Conservation (phyloP, 805 yeast species). For the Starmerella asiatica region DNA sequence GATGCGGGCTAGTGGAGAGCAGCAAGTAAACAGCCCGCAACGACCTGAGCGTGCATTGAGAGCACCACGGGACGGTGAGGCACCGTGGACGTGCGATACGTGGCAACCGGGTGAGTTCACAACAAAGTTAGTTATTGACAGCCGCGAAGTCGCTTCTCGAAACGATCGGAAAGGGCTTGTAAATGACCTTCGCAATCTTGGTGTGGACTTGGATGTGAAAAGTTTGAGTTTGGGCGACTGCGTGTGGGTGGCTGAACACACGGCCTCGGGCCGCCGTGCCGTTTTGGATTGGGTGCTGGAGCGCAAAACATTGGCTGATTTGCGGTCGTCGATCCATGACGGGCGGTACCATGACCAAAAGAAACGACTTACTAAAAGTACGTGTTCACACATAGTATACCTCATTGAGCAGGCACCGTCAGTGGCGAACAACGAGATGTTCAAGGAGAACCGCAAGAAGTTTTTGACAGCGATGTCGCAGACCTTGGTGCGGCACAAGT, state of each 20-base stretch:
- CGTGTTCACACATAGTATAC: slow-evolving; percentile 54
- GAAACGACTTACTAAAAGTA: slow-evolving; percentile 54
- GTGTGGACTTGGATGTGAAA: slow-evolving; percentile 39
- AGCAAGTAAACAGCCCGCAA: slow-evolving; percentile 1
- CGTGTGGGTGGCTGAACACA: slow-evolving; percentile 71
- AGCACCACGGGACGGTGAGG: neutral
- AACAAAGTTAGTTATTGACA: slow-evolving; percentile 56
- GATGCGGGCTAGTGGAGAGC: slow-evolving; percentile 45
- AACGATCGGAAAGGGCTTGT: slow-evolving; percentile 59
- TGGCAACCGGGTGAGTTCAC: slow-evolving; percentile 57
- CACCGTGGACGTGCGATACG: slow-evolving; percentile 8
- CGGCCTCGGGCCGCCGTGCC: slow-evolving; percentile 42
- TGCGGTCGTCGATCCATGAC: slow-evolving; percentile 68
- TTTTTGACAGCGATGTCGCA: slow-evolving; percentile 64
- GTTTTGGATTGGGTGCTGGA: slow-evolving; percentile 77
- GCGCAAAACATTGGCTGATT: slow-evolving; percentile 78
- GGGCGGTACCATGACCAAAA: slow-evolving; percentile 87
- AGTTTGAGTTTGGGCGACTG: slow-evolving; percentile 76
- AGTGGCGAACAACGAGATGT: slow-evolving; percentile 16
- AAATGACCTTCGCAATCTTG: slow-evolving; percentile 37
- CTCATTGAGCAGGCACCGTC: slow-evolving; percentile 51
- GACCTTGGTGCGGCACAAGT: slow-evolving; percentile 51
- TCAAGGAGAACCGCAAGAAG: slow-evolving; percentile 34
- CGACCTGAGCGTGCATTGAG: too few species aligned
- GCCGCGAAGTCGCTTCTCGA: slow-evolving; percentile 62